These are phyloP conservation scores for Ulota crispa DNA, from an alignment of 225 moss, liverwort and hornwort genomes.

Conservation along the genomic window DNA sequence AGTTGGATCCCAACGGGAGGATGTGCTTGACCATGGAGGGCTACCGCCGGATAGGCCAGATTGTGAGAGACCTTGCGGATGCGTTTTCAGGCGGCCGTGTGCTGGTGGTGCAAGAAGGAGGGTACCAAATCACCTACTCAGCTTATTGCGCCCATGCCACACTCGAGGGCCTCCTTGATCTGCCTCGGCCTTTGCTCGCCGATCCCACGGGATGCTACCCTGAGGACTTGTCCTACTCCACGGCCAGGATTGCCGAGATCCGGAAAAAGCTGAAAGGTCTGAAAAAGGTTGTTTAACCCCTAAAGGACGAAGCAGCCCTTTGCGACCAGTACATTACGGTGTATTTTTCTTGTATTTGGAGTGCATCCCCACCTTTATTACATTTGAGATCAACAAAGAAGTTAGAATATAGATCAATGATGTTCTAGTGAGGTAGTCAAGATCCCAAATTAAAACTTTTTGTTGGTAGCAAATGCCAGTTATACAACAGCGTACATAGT, in stretches of 20 bases:
- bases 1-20: constrained; percentile 78
- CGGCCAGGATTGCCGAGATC: constrained; percentile 57
- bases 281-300: neutral
- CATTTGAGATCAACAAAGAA: no score
- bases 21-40: constrained; percentile 72
- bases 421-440: no score
- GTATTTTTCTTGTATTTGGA: no score
- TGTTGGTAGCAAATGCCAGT: no score
- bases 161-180: constrained; percentile 63
- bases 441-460: no score
- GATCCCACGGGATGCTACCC: constrained; percentile 56
- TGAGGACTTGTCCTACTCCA: constrained; percentile 41
- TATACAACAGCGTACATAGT: no score
- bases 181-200: constrained; percentile 46
- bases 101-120: constrained; percentile 70
- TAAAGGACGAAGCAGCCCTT: no score
- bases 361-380: no score
- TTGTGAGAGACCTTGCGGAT: constrained; percentile 56
- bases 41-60: constrained; percentile 60
- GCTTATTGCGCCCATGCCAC: constrained; percentile 66
- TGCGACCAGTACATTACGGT: no score
- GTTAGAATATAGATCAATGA: no score
- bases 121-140: constrained; percentile 62
- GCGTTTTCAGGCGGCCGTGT: constrained; percentile 49
- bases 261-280: constrained; percentile 28